Evolutionary conservation across 495 filamentous ascomycete genomes (phyloP).

Genomic region (Talaromyces nanjingensis): DNA sequence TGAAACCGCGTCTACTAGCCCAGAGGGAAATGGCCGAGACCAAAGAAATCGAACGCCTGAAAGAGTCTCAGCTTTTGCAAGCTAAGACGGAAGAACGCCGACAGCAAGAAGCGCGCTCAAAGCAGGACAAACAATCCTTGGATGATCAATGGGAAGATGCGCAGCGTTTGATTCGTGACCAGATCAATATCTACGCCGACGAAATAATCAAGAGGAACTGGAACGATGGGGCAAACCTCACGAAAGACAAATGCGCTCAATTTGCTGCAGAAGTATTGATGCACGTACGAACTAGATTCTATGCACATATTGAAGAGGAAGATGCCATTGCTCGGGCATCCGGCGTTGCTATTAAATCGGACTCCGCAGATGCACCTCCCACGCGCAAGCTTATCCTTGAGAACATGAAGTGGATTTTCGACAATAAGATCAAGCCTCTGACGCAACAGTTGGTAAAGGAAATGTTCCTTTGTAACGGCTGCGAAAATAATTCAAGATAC

Average conservation of each 20-base stretch:
- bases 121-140: slow-evolving; percentile 51
- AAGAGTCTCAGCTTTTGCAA: slow-evolving; percentile 33
- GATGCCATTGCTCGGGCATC: slow-evolving; percentile 34
- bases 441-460: slow-evolving; percentile 58
- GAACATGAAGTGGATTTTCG: slow-evolving; percentile 81
- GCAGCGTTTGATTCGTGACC: slow-evolving; percentile 54
- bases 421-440: slow-evolving; percentile 61
- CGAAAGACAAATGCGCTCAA: slow-evolving; percentile 48
- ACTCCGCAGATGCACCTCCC: slow-evolving; percentile 46
- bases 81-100: slow-evolving; percentile 34
- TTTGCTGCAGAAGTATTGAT: slow-evolving; percentile 64
- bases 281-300: slow-evolving; percentile 55
- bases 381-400: slow-evolving; percentile 60
- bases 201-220: slow-evolving; percentile 55
- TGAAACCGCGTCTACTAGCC: slow-evolving; percentile 57
- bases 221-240: slow-evolving; percentile 47
- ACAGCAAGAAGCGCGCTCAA: slow-evolving; percentile 37
- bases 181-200: slow-evolving; percentile 54
- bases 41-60: slow-evolving; percentile 37
- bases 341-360: slow-evolving; percentile 29
- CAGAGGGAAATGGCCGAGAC: slow-evolving; percentile 54
- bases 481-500: slow-evolving; percentile 51
- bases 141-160: slow-evolving; percentile 62
- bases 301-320: slow-evolving; percentile 47
- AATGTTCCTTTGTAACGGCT: slow-evolving; percentile 66